phyloP scores from a whole-genome alignment of 495 filamentous ascomycete genomes.

The Neurospora sp. region DNA sequence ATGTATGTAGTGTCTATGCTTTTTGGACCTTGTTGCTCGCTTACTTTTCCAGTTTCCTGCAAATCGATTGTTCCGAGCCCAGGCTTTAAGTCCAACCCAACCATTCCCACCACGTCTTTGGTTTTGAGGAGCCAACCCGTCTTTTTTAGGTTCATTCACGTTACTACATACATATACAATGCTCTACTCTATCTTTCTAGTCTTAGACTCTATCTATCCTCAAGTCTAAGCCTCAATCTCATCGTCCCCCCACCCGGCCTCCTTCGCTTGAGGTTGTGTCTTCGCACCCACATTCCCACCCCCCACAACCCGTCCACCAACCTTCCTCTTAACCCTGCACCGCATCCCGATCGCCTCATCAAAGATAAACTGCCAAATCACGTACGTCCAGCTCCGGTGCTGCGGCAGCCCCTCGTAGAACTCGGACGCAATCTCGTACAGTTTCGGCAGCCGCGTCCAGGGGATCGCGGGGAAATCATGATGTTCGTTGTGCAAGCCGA shows the following conservation, averaged over 20 bases:
- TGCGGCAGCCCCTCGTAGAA: constrained; percentile 85
- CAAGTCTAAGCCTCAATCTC: constrained; percentile 41
- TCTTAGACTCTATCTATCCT: background rate
- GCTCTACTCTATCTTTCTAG: too few relatives aligned
- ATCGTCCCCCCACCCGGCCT: constrained; percentile 34
- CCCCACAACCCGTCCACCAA: constrained; percentile 59
- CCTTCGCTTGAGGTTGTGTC: constrained; percentile 8
- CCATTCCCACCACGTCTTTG: too few relatives aligned
- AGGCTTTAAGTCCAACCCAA: background rate
- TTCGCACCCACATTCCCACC: constrained; percentile 11
- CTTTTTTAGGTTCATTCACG: background rate
- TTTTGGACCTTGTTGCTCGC: background rate
- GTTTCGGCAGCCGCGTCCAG: constrained; percentile 70
- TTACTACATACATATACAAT: background rate
- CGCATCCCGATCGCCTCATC: constrained; percentile 80
- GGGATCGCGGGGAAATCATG: constrained; percentile 97
- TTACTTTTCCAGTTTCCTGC: background rate
- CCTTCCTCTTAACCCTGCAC: constrained; percentile 85
- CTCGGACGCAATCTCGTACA: constrained; percentile 76
- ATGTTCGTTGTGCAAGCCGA: constrained; percentile 96
- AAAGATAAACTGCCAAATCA: constrained; percentile 90
- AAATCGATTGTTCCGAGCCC: background rate
- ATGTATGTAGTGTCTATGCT: background rate
- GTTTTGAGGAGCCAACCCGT: too few relatives aligned
- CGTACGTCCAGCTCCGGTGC: constrained; percentile 83